Evolutionary conservation across 2,329 filamentous ascomycete species (phyloP).

Genomic region (Colletotrichum brevisporum): DNA sequence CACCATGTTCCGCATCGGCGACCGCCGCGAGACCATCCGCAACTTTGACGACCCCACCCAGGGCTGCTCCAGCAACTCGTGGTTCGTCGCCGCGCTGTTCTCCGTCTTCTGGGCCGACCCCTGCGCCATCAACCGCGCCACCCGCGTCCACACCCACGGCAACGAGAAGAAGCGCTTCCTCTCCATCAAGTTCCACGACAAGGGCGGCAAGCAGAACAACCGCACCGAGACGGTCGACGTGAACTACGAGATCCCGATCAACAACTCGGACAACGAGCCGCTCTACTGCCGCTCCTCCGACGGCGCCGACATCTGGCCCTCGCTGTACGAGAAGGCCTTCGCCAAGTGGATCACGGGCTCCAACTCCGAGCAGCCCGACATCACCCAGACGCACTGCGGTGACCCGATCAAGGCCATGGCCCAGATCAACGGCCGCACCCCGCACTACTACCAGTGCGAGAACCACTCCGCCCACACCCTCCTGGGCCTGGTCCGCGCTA

Average conservation of each 20-base stretch:
- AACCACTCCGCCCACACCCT: constrained; percentile 52
- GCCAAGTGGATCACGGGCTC: constrained; percentile 57
- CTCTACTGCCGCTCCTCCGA: constrained; percentile 59
- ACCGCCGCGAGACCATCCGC: constrained; percentile 41
- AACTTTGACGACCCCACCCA: constrained; percentile 59
- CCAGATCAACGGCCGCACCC: constrained; percentile 56
- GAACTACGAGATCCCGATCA: constrained; percentile 59
- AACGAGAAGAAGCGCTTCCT: constrained; percentile 48
- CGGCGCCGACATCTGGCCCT: constrained; percentile 59
- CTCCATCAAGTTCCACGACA: constrained; percentile 57
- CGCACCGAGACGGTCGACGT: constrained; percentile 56
- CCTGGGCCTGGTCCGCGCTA: constrained; percentile 54
- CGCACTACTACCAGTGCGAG: constrained; percentile 53
- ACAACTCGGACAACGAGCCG: constrained; percentile 59
- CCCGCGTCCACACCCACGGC: constrained; percentile 44
- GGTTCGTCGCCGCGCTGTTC: constrained; percentile 61
- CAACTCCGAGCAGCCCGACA: constrained; percentile 54
- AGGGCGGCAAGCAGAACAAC: constrained; percentile 59
- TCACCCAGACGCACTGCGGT: constrained; percentile 56
- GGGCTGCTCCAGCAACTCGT: constrained; percentile 58
- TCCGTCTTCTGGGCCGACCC: constrained; percentile 61
- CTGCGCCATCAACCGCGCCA: constrained; percentile 55
- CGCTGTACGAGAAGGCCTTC: constrained; percentile 63
- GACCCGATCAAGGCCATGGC: constrained; percentile 62
- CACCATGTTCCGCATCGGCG: constrained; percentile 46